A percentile compares a stretch with the other conserved stretches of the same genome.
These are phyloP conservation scores for Pseudogymnoascus sp. DNA, from an alignment of 2,329 filamentous ascomycete species.

Conservation along the genomic window DNA sequence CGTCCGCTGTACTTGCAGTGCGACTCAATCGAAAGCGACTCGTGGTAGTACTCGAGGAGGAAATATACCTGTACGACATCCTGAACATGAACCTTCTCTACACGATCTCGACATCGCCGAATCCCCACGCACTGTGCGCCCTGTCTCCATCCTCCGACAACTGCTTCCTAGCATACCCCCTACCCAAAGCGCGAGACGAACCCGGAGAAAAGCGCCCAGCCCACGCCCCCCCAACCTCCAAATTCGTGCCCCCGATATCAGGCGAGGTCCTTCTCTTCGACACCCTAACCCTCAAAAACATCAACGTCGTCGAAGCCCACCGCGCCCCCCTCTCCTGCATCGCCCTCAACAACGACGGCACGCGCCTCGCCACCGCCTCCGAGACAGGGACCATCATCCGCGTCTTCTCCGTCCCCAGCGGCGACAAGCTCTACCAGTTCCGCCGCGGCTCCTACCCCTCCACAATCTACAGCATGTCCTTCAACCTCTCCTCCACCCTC, in stretches of 20 bases:
- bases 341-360: slow-evolving; percentile 86
- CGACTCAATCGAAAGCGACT: slow-evolving; percentile 90
- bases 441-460: slow-evolving; percentile 90
- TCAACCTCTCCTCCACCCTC: slow-evolving; percentile 87
- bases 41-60: slow-evolving; percentile 87
- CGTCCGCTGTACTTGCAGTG: slow-evolving; percentile 89
- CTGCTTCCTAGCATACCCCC: slow-evolving; percentile 89
- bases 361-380: slow-evolving; percentile 83
- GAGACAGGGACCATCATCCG: slow-evolving; percentile 97
- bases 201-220: slow-evolving; percentile 53
- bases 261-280: slow-evolving; percentile 94
- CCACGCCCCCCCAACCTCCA: slow-evolving; percentile 75
- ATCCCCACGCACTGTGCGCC: slow-evolving; percentile 83
- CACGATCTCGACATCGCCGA: slow-evolving; percentile 89
- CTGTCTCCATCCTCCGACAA: slow-evolving; percentile 91
- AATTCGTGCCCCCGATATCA: slow-evolving; percentile 74
- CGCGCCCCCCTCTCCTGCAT: slow-evolving; percentile 85
- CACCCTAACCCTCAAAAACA: slow-evolving; percentile 77
- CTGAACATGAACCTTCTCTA: slow-evolving; percentile 94
- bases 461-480: slow-evolving; percentile 97
- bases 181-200: slow-evolving; percentile 66
- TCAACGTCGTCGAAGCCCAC: slow-evolving; percentile 94
- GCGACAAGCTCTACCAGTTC: slow-evolving; percentile 93
- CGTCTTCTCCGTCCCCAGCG: slow-evolving; percentile 85
- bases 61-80: slow-evolving; percentile 98